These are phyloP conservation scores for Metschnikowia reukaufii DNA, from an alignment of 805 yeast species.

Conservation along the genomic window DNA sequence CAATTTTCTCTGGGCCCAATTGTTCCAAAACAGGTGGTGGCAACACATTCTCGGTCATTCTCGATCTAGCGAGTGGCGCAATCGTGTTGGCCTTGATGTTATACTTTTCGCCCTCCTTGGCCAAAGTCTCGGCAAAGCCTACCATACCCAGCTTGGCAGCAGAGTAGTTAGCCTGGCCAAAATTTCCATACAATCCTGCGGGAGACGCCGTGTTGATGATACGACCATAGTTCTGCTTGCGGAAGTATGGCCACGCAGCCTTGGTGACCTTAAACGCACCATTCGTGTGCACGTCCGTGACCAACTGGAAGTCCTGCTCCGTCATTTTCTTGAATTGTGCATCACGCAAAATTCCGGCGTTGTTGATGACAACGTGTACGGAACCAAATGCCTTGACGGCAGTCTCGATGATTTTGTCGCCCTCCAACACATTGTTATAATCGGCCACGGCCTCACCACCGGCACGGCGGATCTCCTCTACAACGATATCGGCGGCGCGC, in stretches of 20 bases:
- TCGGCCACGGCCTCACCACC: slow-evolving; percentile 94
- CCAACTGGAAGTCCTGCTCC: slow-evolving; percentile 73
- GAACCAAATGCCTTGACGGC: slow-evolving; percentile 86
- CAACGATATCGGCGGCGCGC: slow-evolving; percentile 86
- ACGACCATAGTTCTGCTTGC: slow-evolving; percentile 83
- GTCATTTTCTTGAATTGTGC: slow-evolving; percentile 83
- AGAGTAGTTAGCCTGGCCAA: slow-evolving; percentile 94
- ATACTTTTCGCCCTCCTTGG: slow-evolving; percentile 87
- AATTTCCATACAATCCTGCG: slow-evolving; percentile 95
- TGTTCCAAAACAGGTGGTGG: slow-evolving; percentile 82
- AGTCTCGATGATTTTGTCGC: slow-evolving; percentile 79
- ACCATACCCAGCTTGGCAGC: slow-evolving; percentile 89
- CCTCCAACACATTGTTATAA: slow-evolving; percentile 85
- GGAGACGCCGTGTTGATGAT: slow-evolving; percentile 94
- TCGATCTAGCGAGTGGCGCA: slow-evolving; percentile 92
- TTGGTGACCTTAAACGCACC: slow-evolving; percentile 84
- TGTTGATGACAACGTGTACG: slow-evolving; percentile 85
- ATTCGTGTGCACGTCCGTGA: slow-evolving; percentile 82
- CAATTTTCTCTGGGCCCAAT: slow-evolving; percentile 82
- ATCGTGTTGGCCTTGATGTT: slow-evolving; percentile 83
- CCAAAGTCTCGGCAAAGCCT: slow-evolving; percentile 91
- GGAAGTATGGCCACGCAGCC: slow-evolving; percentile 92
- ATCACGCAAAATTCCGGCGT: slow-evolving; percentile 94
- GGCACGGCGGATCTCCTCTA: slow-evolving; percentile 68
- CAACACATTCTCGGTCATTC: slow-evolving; percentile 90